phyloP scores from a whole-genome alignment of 345 rosid species.

The Syzygium oleosum region DNA sequence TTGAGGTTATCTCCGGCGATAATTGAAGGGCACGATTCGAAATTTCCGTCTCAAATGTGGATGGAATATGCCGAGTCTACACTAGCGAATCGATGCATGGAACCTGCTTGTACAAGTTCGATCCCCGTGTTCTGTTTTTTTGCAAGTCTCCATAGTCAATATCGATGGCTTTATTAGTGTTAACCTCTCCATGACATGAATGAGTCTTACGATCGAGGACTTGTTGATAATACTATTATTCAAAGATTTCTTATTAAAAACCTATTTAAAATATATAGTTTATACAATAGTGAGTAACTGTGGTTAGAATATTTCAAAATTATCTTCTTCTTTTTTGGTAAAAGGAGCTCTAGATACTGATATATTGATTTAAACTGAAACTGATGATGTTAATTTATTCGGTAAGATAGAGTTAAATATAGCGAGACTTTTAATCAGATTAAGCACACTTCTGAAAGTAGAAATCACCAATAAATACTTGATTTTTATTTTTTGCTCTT shows the following conservation, averaged over 20 bases:
- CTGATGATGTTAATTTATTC: accelerated
- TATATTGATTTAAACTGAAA: not conserved
- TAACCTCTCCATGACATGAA: not conserved
- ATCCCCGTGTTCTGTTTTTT: not conserved
- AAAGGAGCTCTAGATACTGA: not conserved
- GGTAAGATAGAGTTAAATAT: not conserved
- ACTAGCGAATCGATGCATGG: not conserved
- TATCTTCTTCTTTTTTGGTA: not conserved
- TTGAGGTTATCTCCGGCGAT: not conserved
- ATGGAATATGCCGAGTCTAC: not conserved
- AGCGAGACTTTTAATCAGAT: not conserved
- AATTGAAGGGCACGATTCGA: no score
- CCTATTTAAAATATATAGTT: not conserved
- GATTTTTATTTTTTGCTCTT: no score
- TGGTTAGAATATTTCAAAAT: not conserved
- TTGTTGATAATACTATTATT: not conserved
- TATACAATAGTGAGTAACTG: not conserved
- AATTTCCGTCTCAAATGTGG: no score
- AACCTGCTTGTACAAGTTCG: not conserved
- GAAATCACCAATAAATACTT: not conserved
- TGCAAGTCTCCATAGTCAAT: not conserved
- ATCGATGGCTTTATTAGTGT: not conserved
- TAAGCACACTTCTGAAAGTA: not conserved
- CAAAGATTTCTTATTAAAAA: not conserved
- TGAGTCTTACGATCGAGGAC: not conserved